Evolutionary conservation across 1,284 basidiomycete species (phyloP).

Genomic region (Testicularia cyperi): DNA sequence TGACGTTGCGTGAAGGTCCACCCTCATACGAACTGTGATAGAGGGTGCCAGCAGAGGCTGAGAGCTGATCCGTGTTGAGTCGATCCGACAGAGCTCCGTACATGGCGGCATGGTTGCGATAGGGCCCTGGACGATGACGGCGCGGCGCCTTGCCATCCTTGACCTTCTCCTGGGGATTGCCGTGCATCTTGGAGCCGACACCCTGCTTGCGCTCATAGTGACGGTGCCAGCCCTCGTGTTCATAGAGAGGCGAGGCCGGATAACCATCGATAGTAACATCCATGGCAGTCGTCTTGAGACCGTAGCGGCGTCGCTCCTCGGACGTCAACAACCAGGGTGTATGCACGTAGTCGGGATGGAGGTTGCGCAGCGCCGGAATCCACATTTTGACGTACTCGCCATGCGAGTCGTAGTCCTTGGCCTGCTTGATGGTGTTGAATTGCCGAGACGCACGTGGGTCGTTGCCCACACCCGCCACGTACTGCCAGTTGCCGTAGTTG

Average conservation of each 20-base stretch:
- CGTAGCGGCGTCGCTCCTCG: slow-evolving; percentile 45
- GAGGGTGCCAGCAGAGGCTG: slow-evolving; percentile 22
- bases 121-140: slow-evolving; percentile 26
- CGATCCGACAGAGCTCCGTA: slow-evolving; percentile 27
- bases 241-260: slow-evolving; percentile 42
- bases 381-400: slow-evolving; percentile 64
- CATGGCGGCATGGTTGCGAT: slow-evolving; percentile 14
- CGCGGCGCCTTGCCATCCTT: slow-evolving; percentile 49
- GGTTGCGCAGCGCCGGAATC: slow-evolving; percentile 63
- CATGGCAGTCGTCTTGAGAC: slow-evolving; percentile 48
- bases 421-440: slow-evolving; percentile 68
- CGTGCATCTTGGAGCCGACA: slow-evolving; percentile 51
- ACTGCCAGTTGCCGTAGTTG: slow-evolving; percentile 57
- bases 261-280: slow-evolving; percentile 49
- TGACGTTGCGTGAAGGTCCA: slow-evolving; percentile 16
- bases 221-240: slow-evolving; percentile 48
- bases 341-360: slow-evolving; percentile 59
- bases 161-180: slow-evolving; percentile 55
- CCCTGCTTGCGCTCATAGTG: slow-evolving; percentile 52
- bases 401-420: slow-evolving; percentile 65
- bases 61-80: slow-evolving; percentile 15
- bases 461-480: slow-evolving; percentile 66
- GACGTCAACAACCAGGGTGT: slow-evolving; percentile 43
- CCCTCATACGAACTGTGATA: slow-evolving; percentile 1
- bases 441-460: slow-evolving; percentile 65